Conservation (phyloP, 129 eudicot genomes). For the Sambucus nigra region DNA sequence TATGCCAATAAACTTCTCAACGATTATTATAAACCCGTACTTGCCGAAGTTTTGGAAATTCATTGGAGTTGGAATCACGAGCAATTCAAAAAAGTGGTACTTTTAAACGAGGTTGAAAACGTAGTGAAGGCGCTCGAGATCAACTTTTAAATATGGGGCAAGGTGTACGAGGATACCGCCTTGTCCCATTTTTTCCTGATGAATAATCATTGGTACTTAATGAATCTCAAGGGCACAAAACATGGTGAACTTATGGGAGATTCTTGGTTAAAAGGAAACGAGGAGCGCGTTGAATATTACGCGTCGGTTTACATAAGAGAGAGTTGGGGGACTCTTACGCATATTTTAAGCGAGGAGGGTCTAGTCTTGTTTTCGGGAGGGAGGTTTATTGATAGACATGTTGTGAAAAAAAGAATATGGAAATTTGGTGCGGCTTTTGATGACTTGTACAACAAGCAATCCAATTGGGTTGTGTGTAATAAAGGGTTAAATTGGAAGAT, state of each 20-base stretch:
- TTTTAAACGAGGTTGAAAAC: conserved; percentile 33
- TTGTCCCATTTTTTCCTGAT: conserved; percentile 61
- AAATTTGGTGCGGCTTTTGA: conserved; percentile 59
- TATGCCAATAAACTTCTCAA: conserved; percentile 55
- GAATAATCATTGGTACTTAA: conserved; percentile 62
- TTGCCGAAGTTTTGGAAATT: conserved; percentile 59
- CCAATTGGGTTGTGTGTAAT: conserved; percentile 57
- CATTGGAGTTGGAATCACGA: conserved; percentile 49
- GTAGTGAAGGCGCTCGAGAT: conserved; percentile 51
- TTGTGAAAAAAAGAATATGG: conserved; percentile 39
- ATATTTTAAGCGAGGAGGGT: conserved; percentile 37
- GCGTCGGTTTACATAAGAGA: conserved; percentile 37
- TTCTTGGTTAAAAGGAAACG: conserved; percentile 41
- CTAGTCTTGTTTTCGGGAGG: conserved; percentile 37
- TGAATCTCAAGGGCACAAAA: conserved; percentile 39
- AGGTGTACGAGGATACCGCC: conserved; percentile 37
- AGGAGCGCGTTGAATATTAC: conserved; percentile 31
- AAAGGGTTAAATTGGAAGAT: conserved; percentile 50
- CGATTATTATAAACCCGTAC: conserved; percentile 40
- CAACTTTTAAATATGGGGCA: conserved; percentile 70
- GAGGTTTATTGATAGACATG: conserved; percentile 25
- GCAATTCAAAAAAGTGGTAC: conserved; percentile 20
- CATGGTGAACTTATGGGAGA: conserved; percentile 77
- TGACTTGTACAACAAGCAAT: conserved; percentile 50
- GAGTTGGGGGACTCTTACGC: conserved; percentile 70